Percentiles rank a stretch among this genome's conserved stretches.
Conservation (phyloP, 2,329 filamentous ascomycete species). For the Aspergillus sp. region DNA sequence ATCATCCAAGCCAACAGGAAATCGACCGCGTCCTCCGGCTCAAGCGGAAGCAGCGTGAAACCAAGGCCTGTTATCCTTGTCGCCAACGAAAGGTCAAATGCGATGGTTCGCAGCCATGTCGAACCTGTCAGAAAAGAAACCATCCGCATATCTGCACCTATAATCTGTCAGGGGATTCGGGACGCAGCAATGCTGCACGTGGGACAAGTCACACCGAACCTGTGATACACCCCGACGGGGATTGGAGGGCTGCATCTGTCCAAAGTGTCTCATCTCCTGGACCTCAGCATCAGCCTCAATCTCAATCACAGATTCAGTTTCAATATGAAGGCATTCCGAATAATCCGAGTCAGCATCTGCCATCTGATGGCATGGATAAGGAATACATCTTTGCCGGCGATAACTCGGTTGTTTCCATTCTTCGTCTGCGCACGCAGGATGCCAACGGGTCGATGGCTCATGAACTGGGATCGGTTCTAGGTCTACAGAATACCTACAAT, state of each 20-base stretch:
- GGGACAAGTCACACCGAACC: neutral
- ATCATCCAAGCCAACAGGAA: slow-evolving; percentile 10
- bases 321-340: neutral
- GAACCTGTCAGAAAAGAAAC: slow-evolving; percentile 20
- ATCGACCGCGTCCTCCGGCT: slow-evolving; percentile 22
- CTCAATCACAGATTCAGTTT: neutral
- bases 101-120: slow-evolving; percentile 23
- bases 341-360: neutral
- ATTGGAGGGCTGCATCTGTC: neutral
- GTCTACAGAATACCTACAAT: slow-evolving; percentile 25
- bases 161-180: slow-evolving; percentile 2
- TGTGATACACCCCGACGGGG: neutral
- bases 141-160: slow-evolving; percentile 27
- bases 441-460: slow-evolving; percentile 20
- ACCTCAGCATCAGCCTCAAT: neutral
- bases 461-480: slow-evolving; percentile 24
- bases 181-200: neutral
- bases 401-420: slow-evolving; percentile 26
- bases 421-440: slow-evolving; percentile 21
- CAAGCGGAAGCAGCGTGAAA: slow-evolving; percentile 25
- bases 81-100: slow-evolving; percentile 34
- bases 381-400: slow-evolving; percentile 25
- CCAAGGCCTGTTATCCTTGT: slow-evolving; percentile 30
- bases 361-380: slow-evolving; percentile 4
- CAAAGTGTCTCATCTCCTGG: neutral